Evolutionary conservation across 2,329 filamentous ascomycete genomes (phyloP), one percentile per base, ranked within the genome.

Genomic region (Pseudocercospora fijiensis): DNA sequence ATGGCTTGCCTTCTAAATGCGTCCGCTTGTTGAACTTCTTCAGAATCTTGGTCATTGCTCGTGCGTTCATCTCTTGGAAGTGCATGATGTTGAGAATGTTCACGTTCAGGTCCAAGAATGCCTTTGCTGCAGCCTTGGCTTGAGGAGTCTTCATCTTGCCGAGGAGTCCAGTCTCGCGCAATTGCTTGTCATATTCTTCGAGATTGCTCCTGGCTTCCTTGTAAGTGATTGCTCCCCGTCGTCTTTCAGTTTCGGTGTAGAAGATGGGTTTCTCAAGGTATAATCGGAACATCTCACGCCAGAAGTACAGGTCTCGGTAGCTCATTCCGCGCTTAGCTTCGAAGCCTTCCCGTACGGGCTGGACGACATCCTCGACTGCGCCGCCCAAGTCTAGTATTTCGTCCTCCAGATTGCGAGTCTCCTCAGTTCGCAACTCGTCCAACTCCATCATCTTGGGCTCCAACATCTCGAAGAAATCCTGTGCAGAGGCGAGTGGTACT

Each of bases 1-100:
- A 75, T 6, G 64, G 37, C 26, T 73, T 65, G 10, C 69, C 87
- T 26, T 88, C 87, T 20, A 96, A 81, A 0, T 89, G 86, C 1
- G 92, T 96, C 63, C 87, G 86, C 77, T 96, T 96, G 77, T 95
- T 90, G 74, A 96, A 96, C 87, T 92, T 96, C 76, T 96, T 96
- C 59, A 96, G 78, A 58, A 96, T 96, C 76, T 96, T 96, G 33
- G 81, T 81, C 71, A 95, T 86, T 0, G 92, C 92, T 28, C 84
- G 84, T 68, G 86, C 85, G 72, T 96, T 96, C 68, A 96, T 87
- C 73, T 95, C 91, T 72, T 93, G 90, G 70, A 96, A 96, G 64
- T 88, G 88, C 67, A 96, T 82, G 58, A 90, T 89, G 65, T 88
- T 88, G n/a, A 96, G 81, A n/a, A 96, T 83, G 58, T 86, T 84